Percentiles rank a stretch among this genome's conserved stretches.
Conservation (phyloP, 495 filamentous ascomycete genomes). For the Penicillium lagena region DNA sequence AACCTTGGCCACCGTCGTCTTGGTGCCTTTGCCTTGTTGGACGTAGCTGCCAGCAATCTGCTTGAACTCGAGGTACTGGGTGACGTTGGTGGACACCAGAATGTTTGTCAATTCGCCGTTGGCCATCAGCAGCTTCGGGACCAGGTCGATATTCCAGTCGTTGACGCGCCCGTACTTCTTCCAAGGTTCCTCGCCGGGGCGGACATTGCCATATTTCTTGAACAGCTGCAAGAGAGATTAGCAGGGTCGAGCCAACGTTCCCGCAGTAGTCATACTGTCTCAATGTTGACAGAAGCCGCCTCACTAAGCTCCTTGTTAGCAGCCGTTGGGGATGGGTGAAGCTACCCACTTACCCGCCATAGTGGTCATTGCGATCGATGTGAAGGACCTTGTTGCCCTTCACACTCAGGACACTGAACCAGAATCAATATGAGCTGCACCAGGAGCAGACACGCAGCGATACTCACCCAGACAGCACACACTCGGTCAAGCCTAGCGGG, state of each 20-base stretch:
- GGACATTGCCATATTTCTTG: conserved; percentile 85
- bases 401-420: conserved; percentile 80
- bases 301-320: conserved; percentile 52
- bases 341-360: conserved; percentile 72
- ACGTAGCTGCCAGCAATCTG: conserved; percentile 98
- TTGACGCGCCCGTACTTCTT: conserved; percentile 93
- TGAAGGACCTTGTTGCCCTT: conserved; percentile 99
- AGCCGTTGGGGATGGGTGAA: conserved; percentile 8
- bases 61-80: conserved; percentile 95
- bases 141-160: conserved; percentile 99
- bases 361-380: conserved; percentile 98
- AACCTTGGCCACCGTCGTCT: conserved; percentile 91
- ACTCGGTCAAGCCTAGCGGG: conserved; percentile 84
- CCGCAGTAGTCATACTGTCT: conserved; percentile 54
- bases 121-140: conserved; percentile 97
- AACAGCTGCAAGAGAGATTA: conserved; percentile 58
- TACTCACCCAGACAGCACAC: conserved; percentile 91
- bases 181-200: conserved; percentile 83
- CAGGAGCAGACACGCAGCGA: neutral
- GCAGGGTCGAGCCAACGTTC: neutral
- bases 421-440: neutral
- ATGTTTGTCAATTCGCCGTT: conserved; percentile 98
- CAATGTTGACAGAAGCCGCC: conserved; percentile 90
- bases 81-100: conserved; percentile 93
- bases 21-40: conserved; percentile 73